Evolutionary conservation across 371 early-diverging fungal species (phyloP), one percentile per base, ranked within the genome.

Genomic region (Batkoa obscura): DNA sequence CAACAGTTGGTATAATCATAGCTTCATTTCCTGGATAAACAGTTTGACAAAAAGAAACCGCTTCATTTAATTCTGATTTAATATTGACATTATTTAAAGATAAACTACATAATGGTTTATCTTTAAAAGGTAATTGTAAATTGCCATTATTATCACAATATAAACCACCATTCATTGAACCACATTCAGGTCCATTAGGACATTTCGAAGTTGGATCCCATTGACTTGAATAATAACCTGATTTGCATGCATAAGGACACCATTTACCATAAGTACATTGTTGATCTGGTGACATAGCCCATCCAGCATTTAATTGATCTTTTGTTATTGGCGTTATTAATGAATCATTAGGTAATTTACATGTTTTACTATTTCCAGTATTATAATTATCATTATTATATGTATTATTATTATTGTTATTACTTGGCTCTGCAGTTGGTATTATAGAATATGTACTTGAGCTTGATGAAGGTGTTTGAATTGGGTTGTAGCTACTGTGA

Each of bases 281-380:
- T 34, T 58, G 58, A 32, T 58, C 50, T 2, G 50, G 50, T 30
- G 39, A 38, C 71, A 71, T 71, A 15, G 71, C 71, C 71, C 71
- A 71, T 9, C 71, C 71, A 17, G 58, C 64, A 58, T 71, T 71
- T 1, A 23, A 30, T 3, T 37, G n/a, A 35, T 0, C 0, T 0
- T 67, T 62, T 0, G 71, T 71, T 8, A 71, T 60, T 0, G 69
- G 71, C 0, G 64, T 61, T 0, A 71, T 42, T 34, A 41, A 39
- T 5, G 50, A 12, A 37, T 58, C 58, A 13, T 17, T 36, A n/a
- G 58, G 58, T 3, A 58, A 51, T 17, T 50, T 49, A 39, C 58
- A 58, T n/a, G n/a, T n/a, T n/a, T n/a, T n/a, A n/a, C n/a, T n/a
- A n/a, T n/a, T n/a, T n/a, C n/a, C n/a, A n/a, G n/a, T n/a, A n/a